Conservation (phyloP, 495 filamentous ascomycete genomes). For the Entonaema liquescens region DNA sequence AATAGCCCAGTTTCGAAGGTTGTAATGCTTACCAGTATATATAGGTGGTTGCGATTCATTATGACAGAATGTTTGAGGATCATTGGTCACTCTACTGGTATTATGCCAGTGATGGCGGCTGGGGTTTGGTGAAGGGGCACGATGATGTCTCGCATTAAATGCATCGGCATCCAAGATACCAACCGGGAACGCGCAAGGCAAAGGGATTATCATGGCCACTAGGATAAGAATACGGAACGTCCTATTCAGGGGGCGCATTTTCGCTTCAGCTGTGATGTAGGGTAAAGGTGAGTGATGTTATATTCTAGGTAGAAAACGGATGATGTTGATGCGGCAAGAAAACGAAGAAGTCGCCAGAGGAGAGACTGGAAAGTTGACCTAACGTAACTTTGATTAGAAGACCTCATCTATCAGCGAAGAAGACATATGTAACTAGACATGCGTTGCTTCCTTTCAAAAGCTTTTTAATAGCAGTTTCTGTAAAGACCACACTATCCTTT, state of each 20-base stretch:
- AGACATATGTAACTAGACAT: neutral
- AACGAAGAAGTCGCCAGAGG: neutral
- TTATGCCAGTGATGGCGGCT: conserved; percentile 16
- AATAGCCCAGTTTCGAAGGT: neutral
- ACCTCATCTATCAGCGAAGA: neutral
- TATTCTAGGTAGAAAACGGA: neutral
- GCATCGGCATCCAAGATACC: neutral
- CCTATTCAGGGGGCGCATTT: conserved; percentile 8
- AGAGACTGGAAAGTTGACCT: neutral
- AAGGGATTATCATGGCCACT: neutral
- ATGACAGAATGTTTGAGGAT: conserved; percentile 31
- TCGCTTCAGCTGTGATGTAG: neutral
- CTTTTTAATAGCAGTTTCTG: neutral
- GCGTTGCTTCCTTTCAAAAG: neutral
- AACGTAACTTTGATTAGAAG: neutral
- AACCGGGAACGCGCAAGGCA: neutral
- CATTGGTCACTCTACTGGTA: neutral
- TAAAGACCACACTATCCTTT: neutral
- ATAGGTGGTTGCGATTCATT: conserved; percentile 25
- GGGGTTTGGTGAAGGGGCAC: neutral
- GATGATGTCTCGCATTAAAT: conserved; percentile 1
- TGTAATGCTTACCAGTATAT: conserved; percentile 18
- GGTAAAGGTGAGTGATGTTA: neutral
- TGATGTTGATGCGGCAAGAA: neutral
- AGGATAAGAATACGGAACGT: neutral